A percentile compares a stretch with the other conserved stretches of the same genome.
These are phyloP conservation scores for Apophysomyces variabilis DNA, from an alignment of 371 early-diverging fungal species.

Conservation along the genomic window DNA sequence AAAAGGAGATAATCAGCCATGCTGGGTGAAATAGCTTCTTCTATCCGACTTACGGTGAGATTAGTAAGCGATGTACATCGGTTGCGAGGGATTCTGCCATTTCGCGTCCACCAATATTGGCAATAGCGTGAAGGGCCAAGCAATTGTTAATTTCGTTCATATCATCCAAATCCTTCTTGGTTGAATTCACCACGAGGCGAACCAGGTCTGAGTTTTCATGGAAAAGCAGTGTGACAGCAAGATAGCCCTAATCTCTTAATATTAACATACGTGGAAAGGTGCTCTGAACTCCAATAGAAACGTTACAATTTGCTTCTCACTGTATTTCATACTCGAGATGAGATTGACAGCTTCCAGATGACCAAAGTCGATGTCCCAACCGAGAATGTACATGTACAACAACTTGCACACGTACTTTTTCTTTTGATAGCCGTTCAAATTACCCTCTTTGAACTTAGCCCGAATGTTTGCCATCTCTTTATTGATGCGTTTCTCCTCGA, in stretches of 20 bases:
- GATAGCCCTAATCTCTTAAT: conserved; percentile 78
- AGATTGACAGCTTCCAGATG: conserved; percentile 95
- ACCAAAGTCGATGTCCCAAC: conserved; percentile 98
- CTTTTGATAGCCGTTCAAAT: conserved; percentile 94
- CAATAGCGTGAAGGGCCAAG: conserved; percentile 92
- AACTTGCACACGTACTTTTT: conserved; percentile 98
- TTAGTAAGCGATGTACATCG: conserved; percentile 85
- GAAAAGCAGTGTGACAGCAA: conserved; percentile 91
- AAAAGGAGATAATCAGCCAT: conserved; percentile 27
- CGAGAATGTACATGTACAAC: conserved; percentile 97
- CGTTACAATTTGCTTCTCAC: conserved; percentile 94
- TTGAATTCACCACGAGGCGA: conserved; percentile 84
- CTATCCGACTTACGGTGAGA: conserved; percentile 70
- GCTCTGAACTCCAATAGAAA: not conserved
- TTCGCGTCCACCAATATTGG: conserved; percentile 91
- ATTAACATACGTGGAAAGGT: conserved; percentile 18
- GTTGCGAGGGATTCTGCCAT: conserved; percentile 87
- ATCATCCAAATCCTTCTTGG: conserved; percentile 89
- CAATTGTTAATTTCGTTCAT: conserved; percentile 89
- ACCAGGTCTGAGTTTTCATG: conserved; percentile 85
- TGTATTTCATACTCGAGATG: conserved; percentile 86
- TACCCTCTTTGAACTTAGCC: conserved; percentile 94
- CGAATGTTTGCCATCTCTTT: conserved; percentile 99
- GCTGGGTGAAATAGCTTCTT: conserved; percentile 51
- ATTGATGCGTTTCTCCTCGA: conserved; percentile 97